Evolutionary conservation across 208 protist species (phyloP).

Genomic region (Angomonas deanei): DNA sequence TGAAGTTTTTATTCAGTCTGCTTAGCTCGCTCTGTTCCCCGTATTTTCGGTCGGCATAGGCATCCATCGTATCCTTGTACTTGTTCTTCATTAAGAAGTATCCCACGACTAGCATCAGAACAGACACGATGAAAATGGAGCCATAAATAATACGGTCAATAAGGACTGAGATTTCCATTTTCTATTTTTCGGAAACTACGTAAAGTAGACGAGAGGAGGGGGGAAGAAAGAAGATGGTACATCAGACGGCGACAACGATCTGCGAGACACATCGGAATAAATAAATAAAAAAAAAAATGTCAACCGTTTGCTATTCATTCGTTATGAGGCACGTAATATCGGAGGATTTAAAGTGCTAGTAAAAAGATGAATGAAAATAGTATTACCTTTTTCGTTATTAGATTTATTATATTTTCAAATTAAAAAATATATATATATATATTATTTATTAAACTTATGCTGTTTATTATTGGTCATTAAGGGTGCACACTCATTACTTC

Average conservation of each 20-base stretch:
- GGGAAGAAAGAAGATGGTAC: neutral
- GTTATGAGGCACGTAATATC: no score
- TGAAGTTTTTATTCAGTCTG: slow-evolving; percentile 26
- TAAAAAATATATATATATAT: slow-evolving; percentile 4
- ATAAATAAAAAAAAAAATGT: no score
- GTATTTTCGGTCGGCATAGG: slow-evolving; percentile 25
- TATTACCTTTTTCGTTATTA: no score
- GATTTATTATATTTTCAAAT: neutral
- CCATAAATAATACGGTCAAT: slow-evolving; percentile 35
- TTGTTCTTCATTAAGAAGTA: slow-evolving; percentile 36
- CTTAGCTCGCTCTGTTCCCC: slow-evolving; percentile 28
- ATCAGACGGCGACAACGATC: no score
- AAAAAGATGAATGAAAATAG: no score
- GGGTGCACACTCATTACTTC: neutral
- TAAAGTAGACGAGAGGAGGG: neutral
- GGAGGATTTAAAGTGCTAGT: no score
- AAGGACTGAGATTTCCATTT: slow-evolving; percentile 3
- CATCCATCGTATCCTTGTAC: slow-evolving; percentile 39
- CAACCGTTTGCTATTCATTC: no score
- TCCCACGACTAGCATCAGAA: slow-evolving; percentile 30
- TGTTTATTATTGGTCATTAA: neutral
- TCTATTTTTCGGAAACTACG: neutral
- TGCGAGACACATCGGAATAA: no score
- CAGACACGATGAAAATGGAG: slow-evolving; percentile 26
- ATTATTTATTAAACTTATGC: no score